Conservation (phyloP, 108 stramenopile genomes). For the Parmales sp. region DNA sequence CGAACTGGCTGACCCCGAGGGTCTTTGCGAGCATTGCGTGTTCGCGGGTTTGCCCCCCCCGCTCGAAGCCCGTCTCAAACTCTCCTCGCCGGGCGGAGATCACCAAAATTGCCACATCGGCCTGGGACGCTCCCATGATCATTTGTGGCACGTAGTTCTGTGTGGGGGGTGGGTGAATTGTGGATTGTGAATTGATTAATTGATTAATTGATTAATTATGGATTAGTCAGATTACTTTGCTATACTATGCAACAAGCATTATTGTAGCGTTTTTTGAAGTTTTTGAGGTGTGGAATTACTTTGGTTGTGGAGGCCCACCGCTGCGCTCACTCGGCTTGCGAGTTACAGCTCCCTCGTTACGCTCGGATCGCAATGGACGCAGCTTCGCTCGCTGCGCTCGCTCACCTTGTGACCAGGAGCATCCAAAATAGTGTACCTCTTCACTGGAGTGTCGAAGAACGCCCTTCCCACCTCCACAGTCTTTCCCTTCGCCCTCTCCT, state of each 20-base stretch:
- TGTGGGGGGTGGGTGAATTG: too few species aligned
- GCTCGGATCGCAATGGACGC: too few species aligned
- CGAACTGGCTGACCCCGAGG: conserved; percentile 83
- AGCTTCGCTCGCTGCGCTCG: too few species aligned
- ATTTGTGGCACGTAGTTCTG: conserved; percentile 99
- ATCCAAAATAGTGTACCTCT: conserved; percentile 97
- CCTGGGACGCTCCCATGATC: conserved; percentile 96
- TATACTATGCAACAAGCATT: too few species aligned
- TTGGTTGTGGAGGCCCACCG: too few species aligned
- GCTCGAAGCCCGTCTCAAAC: conserved; percentile 97
- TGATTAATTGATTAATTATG: too few species aligned
- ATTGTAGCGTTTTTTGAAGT: too few species aligned
- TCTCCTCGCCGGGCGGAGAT: conserved; percentile 97
- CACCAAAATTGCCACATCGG: conserved; percentile 95
- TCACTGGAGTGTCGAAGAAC: conserved; percentile 81
- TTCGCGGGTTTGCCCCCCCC: conserved; percentile 97
- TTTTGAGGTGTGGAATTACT: too few species aligned
- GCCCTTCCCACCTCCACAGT: conserved; percentile 98
- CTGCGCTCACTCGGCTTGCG: too few species aligned
- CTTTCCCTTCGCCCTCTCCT: conserved; percentile 98
- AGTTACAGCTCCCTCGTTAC: too few species aligned
- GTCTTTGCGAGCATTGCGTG: conserved; percentile 99
- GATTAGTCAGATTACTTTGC: too few species aligned
- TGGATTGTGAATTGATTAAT: too few species aligned
- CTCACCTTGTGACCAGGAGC: conserved; percentile 99